Base-by-base conservation (phyloP, 805 yeast genomes). In the Schwanniomyces yamadae region DNA sequence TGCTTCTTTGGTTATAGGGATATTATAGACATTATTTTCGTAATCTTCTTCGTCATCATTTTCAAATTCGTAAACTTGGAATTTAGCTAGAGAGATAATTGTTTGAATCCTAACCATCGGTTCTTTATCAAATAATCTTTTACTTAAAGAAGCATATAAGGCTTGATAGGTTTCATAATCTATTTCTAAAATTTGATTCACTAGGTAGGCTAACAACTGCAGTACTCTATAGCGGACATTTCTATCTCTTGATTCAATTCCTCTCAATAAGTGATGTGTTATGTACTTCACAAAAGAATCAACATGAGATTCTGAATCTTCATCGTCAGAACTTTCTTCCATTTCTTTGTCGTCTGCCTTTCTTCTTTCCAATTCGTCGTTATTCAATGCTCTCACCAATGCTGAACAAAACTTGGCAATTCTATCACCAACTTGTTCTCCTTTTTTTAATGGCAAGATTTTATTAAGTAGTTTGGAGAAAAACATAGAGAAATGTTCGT, bases 81-180 rank as follows among this genome's bases (percentile, higher is more conserved):
- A 81, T 39, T 89, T 69, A 0, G 95, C 77, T 25, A 89, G 60
- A 10, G 95, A 84, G 23, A 83, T 75, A 0, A 86, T 80, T 0
- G 97, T 95, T 58, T 86, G 93, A n/a, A 82, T 71, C 48, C 99
- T 70, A 3, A 93, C 86, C 6, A 66, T 62, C 5, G 88, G 68
- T 49, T 91, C 98, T 50, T 79, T 84, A 50, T 85, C 95, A 46
- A 73, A 73, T 1, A 86, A 54, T 41, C 97, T 70, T 32, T 75
- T 74, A 22, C 75, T 69, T 32, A 90, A 64, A 10, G 80, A 75
- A 52, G 75, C 73, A 44, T 78, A 69, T 31, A 93, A 59, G 2
- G 77, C 69, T 30, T 79, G 79, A 47, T 81, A 84, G 18, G 87
- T 58, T 13, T 80, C 84, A 38, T 80, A 82, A 48, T 83, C 90